Evolutionary conservation across 2,329 filamentous ascomycete species (phyloP), one percentile per base, ranked within the genome.

Genomic region (Ophiosphaerella korrae): DNA sequence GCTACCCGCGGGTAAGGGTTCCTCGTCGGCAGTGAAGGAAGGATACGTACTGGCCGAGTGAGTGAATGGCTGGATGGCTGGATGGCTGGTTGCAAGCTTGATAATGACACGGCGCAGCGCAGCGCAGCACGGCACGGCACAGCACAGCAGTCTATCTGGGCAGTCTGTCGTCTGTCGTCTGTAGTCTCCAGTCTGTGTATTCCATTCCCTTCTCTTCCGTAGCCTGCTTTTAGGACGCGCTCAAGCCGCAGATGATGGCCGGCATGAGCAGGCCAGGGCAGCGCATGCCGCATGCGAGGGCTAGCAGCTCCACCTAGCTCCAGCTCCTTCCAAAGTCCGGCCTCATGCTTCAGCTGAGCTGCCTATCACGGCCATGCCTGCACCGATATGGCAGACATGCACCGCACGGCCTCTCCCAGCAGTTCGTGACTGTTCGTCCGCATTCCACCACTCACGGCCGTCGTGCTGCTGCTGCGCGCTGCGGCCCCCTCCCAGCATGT

Each of bases 381-480:
- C 58, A 58, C 63, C 42, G 44, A 65, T 63, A 50, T 55, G 59
- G 62, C 59, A 38, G 36, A 45, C 11, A 40, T 41, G 51, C 54
- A 57, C 23, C 55, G 26, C 26, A 29, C 26, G 56, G 35, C 58
- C 41, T 54, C 42, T 48, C 58, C 8, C 52, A 60, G 42, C 57
- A 48, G 41, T 57, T 56, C 51, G 29, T 38, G 58, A 39, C 57
- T 45, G 41, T 57, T 56, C 51, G 29, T 38, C 50, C 24, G 33
- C 32, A 32, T 33, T 48, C 35, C 54, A 56, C 66, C 67, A 67
- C 45, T 72, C 62, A 66, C 40, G 51, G 29, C 53, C 47, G 33
- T 52, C 39, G 40, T 35, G n/a, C 37, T 50, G 55, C 24, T 62
- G 66, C 68, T 71, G 67, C 71, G 69, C 61, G 66, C 56, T 64